These are phyloP conservation scores for Thraustotheca clavata DNA, from an alignment of 352 stramenopile species.

Conservation along the genomic window DNA sequence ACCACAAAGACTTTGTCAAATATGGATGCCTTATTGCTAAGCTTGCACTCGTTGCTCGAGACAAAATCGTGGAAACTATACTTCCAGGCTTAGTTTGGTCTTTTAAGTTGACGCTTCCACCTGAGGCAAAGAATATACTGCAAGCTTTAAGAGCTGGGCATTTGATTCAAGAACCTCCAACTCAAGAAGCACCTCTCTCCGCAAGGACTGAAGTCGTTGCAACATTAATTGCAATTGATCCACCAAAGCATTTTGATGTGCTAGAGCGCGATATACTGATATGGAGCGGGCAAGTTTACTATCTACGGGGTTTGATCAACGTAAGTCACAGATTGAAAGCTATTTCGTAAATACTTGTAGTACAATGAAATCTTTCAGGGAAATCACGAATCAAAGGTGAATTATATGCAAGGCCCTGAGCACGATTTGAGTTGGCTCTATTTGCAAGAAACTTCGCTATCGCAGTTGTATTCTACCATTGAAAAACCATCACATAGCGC, in stretches of 20 bases:
- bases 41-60: background rate
- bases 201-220: background rate
- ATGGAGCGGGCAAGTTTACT: constrained; percentile 11
- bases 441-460: background rate
- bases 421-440: constrained; percentile 16
- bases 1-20: constrained; percentile 1
- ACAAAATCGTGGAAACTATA: background rate
- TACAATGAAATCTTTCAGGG: background rate
- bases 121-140: background rate
- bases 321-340: background rate
- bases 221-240: background rate
- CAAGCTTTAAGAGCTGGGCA: background rate
- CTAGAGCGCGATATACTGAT: constrained; percentile 1
- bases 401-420: constrained; percentile 2
- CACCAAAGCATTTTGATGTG: background rate
- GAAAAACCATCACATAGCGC: background rate
- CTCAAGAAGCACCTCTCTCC: background rate
- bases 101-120: background rate
- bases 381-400: background rate
- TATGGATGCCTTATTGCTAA: background rate
- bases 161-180: background rate
- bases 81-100: background rate
- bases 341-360: background rate
- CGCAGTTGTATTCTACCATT: background rate
- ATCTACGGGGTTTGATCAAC: background rate